Base-by-base conservation (phyloP, 2,329 filamentous ascomycete genomes). In the Scytalidium lignicola region DNA sequence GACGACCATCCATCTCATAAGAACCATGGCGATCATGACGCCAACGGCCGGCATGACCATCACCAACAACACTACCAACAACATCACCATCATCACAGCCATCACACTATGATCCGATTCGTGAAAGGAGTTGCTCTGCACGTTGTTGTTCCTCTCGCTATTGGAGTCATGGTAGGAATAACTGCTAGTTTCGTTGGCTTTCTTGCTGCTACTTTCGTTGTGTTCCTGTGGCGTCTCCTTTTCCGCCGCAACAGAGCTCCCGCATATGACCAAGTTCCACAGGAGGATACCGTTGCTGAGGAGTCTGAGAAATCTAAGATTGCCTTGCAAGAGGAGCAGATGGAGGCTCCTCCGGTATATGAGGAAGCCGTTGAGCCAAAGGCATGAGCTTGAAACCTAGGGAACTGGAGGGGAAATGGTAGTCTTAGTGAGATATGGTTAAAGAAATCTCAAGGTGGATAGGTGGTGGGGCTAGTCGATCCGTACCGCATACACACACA, bases 81-180 rank as follows among this genome's bases (percentile, higher is more conserved):
- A n/a, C 57, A 60, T 48, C 49, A 61, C 59, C 48, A 59, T 51
- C 50, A 53, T 51, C 63, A 59, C 51, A 63, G 67, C 50, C 63
- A 65, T 39, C 56, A 63, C 58, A 65, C 64, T 48, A 76, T 78
- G 68, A 65, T 70, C 47, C 68, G 72, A 52, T 66, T 82, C 21
- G 55, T 82, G 43, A 72, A 74, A 60, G 78, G 78, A 58, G 72
- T 86, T 44, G 72, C 78, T 54, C 71, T 80, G 32, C 80, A 84
- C 53, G 75, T 90, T 41, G 65, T 89, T 43, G 71, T 89, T 37
- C 86, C 86, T 1, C 73, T 88, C 47, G 68, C 86, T 46, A 75
- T 88, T 55, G 86, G 86, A 51, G 75, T 89, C 55, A 74, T 81
- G 20, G 82, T 83, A 41, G 86, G 86, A 61, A 76, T 88, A 48